phyloP scores from a whole-genome alignment of 768 basidiomycete species.

The Gymnopilus dilepis region DNA sequence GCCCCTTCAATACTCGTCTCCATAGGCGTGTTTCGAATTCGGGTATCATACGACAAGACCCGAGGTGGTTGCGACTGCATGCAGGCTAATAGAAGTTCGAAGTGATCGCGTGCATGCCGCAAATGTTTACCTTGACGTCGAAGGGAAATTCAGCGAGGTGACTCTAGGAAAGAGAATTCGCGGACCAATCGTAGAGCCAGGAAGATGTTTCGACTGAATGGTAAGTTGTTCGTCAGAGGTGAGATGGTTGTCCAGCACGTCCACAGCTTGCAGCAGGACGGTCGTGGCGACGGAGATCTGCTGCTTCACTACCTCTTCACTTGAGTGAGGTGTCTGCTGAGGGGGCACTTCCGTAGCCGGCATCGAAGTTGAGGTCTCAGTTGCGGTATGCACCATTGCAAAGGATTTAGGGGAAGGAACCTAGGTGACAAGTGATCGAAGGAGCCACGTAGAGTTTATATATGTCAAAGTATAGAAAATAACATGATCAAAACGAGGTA shows the following conservation, averaged over 20 bases:
- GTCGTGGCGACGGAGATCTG: slow-evolving; percentile 71
- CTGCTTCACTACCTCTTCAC: slow-evolving; percentile 45
- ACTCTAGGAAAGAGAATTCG: slow-evolving; percentile 5
- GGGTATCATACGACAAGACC: slow-evolving; percentile 75
- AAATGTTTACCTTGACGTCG: slow-evolving; percentile 73
- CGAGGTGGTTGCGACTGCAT: slow-evolving; percentile 49
- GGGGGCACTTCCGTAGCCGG: slow-evolving; percentile 29
- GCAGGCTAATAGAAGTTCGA: slow-evolving; percentile 66
- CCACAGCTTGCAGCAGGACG: slow-evolving; percentile 74
- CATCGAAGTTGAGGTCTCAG: slow-evolving; percentile 21
- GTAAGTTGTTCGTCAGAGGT: slow-evolving; percentile 73
- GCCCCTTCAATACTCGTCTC: slow-evolving; percentile 71
- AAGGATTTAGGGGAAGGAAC: slow-evolving; percentile 15
- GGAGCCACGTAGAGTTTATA: slow-evolving; percentile 29
- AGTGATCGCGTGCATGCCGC: slow-evolving; percentile 86
- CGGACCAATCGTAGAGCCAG: slow-evolving; percentile 88
- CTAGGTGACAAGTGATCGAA: slow-evolving; percentile 31
- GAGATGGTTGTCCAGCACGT: slow-evolving; percentile 69
- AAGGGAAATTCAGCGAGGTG: slow-evolving; percentile 9
- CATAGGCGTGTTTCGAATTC: slow-evolving; percentile 84
- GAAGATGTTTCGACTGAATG: slow-evolving; percentile 71
- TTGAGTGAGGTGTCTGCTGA: slow-evolving; percentile 24
- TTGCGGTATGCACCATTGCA: slow-evolving; percentile 28
- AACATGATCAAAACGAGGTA: slow-evolving; percentile 25
- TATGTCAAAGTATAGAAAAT: slow-evolving; percentile 22